These are phyloP conservation scores for Pistacia integerrima DNA, from an alignment of 345 rosid species.

Conservation along the genomic window DNA sequence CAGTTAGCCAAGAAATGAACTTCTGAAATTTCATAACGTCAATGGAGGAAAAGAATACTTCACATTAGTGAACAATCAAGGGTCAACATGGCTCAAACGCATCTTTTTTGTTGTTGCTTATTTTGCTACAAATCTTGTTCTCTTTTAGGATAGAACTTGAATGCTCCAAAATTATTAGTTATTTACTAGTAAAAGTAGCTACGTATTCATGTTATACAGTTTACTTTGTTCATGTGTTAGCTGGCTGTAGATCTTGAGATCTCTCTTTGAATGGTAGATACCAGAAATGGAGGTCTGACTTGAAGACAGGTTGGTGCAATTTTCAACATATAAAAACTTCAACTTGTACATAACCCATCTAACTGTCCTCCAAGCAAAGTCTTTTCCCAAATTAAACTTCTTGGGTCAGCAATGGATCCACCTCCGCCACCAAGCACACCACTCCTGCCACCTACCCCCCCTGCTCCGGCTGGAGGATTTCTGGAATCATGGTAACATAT, in stretches of 20 bases:
- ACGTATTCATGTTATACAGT: not conserved
- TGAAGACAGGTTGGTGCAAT: conserved; percentile 18
- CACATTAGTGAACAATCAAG: too few relatives aligned
- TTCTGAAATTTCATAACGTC: not conserved
- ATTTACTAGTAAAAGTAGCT: not conserved
- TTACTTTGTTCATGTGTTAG: conserved; percentile 6
- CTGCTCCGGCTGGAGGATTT: conserved; percentile 25
- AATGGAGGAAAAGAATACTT: not conserved
- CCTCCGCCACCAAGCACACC: conserved; percentile 44
- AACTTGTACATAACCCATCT: not conserved
- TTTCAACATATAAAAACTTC: not conserved
- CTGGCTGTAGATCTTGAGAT: not conserved
- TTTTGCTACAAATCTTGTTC: not conserved
- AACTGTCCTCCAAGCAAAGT: not conserved
- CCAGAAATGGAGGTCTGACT: conserved; percentile 12
- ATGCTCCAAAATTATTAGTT: not conserved
- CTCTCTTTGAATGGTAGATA: conserved; percentile 39
- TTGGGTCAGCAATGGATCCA: conserved; percentile 36
- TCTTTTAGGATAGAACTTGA: not conserved
- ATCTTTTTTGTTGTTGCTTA: too few relatives aligned
- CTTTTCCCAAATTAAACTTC: not conserved
- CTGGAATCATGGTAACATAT: conserved; percentile 37
- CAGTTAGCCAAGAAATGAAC: not conserved
- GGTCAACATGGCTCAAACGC: too few relatives aligned
- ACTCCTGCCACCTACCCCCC: conserved; percentile 34